These are phyloP conservation scores for Myrmaecium sp. DNA, from an alignment of 2,329 filamentous ascomycete species.

Conservation along the genomic window DNA sequence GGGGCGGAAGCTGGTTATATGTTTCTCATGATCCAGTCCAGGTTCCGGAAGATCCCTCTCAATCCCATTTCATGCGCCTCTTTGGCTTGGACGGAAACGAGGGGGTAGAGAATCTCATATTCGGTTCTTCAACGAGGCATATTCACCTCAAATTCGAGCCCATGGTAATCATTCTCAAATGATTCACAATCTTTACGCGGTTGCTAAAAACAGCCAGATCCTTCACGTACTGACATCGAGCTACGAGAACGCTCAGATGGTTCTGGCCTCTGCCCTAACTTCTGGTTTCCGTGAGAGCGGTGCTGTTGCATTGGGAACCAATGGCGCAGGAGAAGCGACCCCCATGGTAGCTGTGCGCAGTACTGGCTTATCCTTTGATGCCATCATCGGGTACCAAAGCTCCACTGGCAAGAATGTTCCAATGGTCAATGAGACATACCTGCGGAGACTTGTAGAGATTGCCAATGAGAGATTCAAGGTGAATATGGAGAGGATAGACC, in stretches of 20 bases:
- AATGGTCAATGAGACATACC: conserved; percentile 47
- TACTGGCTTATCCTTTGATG: conserved; percentile 67
- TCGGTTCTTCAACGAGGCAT: conserved; percentile 22
- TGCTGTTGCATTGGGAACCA: conserved; percentile 45
- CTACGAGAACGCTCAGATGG: conserved; percentile 52
- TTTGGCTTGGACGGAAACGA: conserved; percentile 22
- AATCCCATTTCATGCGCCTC: conserved; percentile 8
- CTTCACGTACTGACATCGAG: conserved; percentile 74
- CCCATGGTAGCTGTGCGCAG: conserved; percentile 78
- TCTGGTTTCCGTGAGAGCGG: conserved; percentile 86
- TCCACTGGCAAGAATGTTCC: conserved; percentile 21
- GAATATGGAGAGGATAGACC: conserved; percentile 49
- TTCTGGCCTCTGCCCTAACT: conserved; percentile 58
- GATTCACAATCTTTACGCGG: conserved; percentile 2
- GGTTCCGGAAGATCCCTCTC: conserved; percentile 6
- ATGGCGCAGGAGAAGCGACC: conserved; percentile 25
- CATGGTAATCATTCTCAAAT: conserved; percentile 42
- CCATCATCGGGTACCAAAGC: conserved; percentile 48
- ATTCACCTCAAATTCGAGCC: conserved; percentile 89
- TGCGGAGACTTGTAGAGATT: conserved; percentile 48
- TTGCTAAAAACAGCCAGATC: conserved; percentile 41
- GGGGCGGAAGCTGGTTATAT: conserved; percentile 72
- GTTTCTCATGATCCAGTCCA: conserved; percentile 64
- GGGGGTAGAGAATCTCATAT: conserved; percentile 3
- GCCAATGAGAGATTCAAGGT: conserved; percentile 59